Percentiles rank a stretch among this genome's conserved stretches.
Evolutionary conservation across 768 basidiomycete genomes (phyloP).

Genomic region (Hypholoma sublateritium): DNA sequence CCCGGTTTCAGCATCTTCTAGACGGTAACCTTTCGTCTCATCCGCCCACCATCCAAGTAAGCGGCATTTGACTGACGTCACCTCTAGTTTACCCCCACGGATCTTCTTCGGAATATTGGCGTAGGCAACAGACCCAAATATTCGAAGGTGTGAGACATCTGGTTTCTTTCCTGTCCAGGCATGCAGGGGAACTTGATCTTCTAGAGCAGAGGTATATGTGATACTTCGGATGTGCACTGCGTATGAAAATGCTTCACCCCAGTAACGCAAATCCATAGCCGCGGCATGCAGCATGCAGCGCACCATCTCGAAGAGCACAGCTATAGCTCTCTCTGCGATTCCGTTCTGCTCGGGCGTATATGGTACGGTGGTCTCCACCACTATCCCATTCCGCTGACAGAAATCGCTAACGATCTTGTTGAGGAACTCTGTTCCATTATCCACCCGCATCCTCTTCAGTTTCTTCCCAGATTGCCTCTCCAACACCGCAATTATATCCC

Average conservation of each 20-base stretch:
- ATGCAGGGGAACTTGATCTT: slow-evolving; percentile 16
- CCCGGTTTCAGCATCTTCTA: slow-evolving; percentile 3
- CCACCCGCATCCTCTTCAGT: slow-evolving; percentile 14
- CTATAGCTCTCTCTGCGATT: slow-evolving; percentile 28
- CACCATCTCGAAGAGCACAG: slow-evolving; percentile 19
- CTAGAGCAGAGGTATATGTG: slow-evolving; percentile 7
- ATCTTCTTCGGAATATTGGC: slow-evolving; percentile 13
- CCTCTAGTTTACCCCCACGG: slow-evolving; percentile 9
- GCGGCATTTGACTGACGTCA: slow-evolving; percentile 4
- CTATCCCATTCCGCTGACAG: slow-evolving; percentile 20
- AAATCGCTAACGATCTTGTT: slow-evolving; percentile 15
- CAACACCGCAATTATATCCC: slow-evolving; percentile 4
- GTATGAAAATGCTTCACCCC: slow-evolving; percentile 17
- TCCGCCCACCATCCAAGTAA: slow-evolving; percentile 7
- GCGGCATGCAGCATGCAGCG: slow-evolving; percentile 20
- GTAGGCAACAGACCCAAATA: slow-evolving; percentile 22
- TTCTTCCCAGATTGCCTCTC: slow-evolving; percentile 16
- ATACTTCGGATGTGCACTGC: slow-evolving; percentile 24
- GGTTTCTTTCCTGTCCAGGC: slow-evolving; percentile 17
- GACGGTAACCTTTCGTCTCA: slow-evolving; percentile 5
- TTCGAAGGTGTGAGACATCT: slow-evolving; percentile 22
- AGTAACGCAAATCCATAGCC: slow-evolving; percentile 17
- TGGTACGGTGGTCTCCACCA: slow-evolving; percentile 24
- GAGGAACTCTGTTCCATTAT: slow-evolving; percentile 25
- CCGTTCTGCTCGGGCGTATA: slow-evolving; percentile 31